Conservation (phyloP, 2,329 filamentous ascomycete species). For the Neobulgaria alba region DNA sequence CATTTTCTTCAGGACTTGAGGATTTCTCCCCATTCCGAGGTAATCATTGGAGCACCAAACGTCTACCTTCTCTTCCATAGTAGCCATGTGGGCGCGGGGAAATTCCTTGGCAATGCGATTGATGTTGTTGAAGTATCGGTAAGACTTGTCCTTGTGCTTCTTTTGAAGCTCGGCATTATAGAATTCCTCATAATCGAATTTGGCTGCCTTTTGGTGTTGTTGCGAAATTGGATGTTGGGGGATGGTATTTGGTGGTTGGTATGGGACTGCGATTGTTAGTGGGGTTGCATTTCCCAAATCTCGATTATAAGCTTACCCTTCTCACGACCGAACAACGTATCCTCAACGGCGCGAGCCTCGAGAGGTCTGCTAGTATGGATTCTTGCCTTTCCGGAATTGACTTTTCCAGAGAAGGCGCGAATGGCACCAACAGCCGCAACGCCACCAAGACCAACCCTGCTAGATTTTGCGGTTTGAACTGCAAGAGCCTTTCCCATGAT, state of each 20-base stretch:
- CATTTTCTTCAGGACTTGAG: slow-evolving; percentile 80
- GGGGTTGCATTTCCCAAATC: slow-evolving; percentile 5
- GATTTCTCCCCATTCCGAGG: slow-evolving; percentile 92
- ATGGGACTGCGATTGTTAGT: slow-evolving; percentile 19
- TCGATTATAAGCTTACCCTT: slow-evolving; percentile 36
- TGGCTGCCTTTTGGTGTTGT: slow-evolving; percentile 35
- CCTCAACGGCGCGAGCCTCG: slow-evolving; percentile 70
- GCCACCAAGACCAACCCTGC: slow-evolving; percentile 33
- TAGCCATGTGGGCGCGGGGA: slow-evolving; percentile 84
- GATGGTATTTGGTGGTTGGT: slow-evolving; percentile 17
- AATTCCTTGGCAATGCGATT: slow-evolving; percentile 96
- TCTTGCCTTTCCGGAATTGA: slow-evolving; percentile 53
- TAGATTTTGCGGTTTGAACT: slow-evolving; percentile 61
- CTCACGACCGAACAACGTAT: slow-evolving; percentile 40
- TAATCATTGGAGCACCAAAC: slow-evolving; percentile 99
- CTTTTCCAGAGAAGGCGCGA: slow-evolving; percentile 42
- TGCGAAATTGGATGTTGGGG: slow-evolving; percentile 10
- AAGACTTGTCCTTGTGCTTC: slow-evolving; percentile 99
- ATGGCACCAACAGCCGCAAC: slow-evolving; percentile 40
- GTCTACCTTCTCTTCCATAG: slow-evolving; percentile 75
- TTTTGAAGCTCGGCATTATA: slow-evolving; percentile 86
- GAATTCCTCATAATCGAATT: slow-evolving; percentile 87
- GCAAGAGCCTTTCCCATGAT: slow-evolving; percentile 98
- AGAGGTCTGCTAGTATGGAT: slow-evolving; percentile 74
- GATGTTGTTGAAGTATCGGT: slow-evolving; percentile 99